Evolutionary conservation across 192 early-diverging fungal genomes (phyloP).

Genomic region (Coemansia sp.): DNA sequence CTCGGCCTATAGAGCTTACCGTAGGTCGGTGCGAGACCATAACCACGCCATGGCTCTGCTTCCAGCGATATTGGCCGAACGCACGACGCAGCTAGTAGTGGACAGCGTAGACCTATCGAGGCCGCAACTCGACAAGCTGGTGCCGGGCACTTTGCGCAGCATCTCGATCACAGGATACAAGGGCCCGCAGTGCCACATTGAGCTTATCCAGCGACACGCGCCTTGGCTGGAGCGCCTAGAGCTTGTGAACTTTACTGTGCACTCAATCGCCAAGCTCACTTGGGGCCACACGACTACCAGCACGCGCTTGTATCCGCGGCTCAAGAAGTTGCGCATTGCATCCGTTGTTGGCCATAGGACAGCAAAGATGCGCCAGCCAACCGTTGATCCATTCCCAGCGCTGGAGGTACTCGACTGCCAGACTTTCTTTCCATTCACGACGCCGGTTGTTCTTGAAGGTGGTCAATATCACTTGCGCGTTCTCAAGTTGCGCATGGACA

Average conservation of each 20-base stretch:
- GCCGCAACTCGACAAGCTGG: neutral
- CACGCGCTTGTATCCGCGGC: constrained; percentile 29
- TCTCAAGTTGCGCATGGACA: constrained; percentile 23
- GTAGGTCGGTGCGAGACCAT: neutral
- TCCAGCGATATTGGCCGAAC: neutral
- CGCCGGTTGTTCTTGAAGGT: constrained; percentile 7
- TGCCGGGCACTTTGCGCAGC: constrained; percentile 17
- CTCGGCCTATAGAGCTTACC: neutral
- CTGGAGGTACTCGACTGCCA: constrained; percentile 29
- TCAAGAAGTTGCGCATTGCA: constrained; percentile 15
- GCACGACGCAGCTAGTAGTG: constrained; percentile 11
- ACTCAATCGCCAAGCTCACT: constrained; percentile 21
- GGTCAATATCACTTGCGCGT: constrained; percentile 12
- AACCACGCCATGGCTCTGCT: constrained; percentile 6
- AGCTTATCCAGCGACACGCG: constrained; percentile 24
- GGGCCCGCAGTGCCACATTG: constrained; percentile 19
- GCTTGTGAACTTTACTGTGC: constrained; percentile 6
- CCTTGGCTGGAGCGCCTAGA: constrained; percentile 19
- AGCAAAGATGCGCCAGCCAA: neutral
- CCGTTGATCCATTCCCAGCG: constrained; percentile 17
- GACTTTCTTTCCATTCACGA: constrained; percentile 17
- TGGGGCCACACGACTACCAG: neutral
- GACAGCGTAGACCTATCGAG: constrained; percentile 1
- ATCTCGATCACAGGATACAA: constrained; percentile 20
- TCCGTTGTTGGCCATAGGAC: neutral